Evolutionary conservation across 352 stramenopile genomes (phyloP).

Genomic region (Phytophthora cajani): DNA sequence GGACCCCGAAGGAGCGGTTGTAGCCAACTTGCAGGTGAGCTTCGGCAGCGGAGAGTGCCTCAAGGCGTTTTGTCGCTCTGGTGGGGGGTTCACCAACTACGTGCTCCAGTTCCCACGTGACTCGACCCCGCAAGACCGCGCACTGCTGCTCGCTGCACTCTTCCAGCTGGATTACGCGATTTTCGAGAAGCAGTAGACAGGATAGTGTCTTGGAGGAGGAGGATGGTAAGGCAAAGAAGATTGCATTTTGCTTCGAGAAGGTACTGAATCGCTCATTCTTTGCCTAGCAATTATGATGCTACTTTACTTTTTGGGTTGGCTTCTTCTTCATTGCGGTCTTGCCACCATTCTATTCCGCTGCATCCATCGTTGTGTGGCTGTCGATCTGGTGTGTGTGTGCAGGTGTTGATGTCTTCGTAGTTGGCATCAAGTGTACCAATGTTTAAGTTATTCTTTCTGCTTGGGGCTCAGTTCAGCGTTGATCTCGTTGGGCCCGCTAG

Average conservation of each 20-base stretch:
- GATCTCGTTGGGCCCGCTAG: not conserved
- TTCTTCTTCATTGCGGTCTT: conserved; percentile 1
- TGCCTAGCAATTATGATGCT: conserved; percentile 2
- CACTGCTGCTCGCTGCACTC: conserved; percentile 61
- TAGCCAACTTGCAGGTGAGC: conserved; percentile 62
- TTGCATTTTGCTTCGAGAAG: not conserved
- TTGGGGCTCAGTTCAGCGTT: not conserved
- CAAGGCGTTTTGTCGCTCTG: conserved; percentile 46
- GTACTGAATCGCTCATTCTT: not conserved
- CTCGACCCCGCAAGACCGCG: conserved; percentile 57
- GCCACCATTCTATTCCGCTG: not conserved
- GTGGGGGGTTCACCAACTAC: conserved; percentile 62
- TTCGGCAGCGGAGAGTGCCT: conserved; percentile 40
- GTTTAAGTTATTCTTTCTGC: not conserved
- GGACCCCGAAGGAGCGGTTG: conserved; percentile 57
- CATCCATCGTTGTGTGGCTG: conserved; percentile 1
- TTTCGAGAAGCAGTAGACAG: conserved; percentile 47
- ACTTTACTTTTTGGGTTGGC: not conserved
- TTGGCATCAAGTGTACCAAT: not conserved
- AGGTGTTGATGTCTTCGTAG: not conserved
- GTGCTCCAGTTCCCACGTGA: conserved; percentile 66
- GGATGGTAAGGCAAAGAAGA: not conserved
- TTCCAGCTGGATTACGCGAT: conserved; percentile 70
- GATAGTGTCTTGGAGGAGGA: not conserved
- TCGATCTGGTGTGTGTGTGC: conserved; percentile 2